phyloP scores from a whole-genome alignment of 257 asterid species.

The Paraleonurus japonicus region DNA sequence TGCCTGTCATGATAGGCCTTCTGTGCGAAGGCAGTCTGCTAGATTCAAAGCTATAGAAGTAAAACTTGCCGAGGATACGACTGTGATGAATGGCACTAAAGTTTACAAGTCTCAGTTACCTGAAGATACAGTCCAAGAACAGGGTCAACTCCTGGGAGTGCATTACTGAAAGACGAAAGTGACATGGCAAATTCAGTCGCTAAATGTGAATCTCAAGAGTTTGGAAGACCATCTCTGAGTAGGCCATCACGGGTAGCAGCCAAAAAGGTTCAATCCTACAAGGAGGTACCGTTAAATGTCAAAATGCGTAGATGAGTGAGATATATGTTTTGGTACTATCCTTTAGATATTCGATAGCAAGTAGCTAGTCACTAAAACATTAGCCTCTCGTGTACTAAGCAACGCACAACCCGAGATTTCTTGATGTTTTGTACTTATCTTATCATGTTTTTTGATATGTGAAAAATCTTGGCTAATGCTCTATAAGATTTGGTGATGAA shows the following conservation, averaged over 20 bases:
- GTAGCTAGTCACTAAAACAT: not conserved
- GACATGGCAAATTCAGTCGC: slow-evolving; percentile 18
- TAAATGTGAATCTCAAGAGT: slow-evolving; percentile 29
- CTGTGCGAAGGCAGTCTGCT: slow-evolving; percentile 59
- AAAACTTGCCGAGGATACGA: slow-evolving; percentile 30
- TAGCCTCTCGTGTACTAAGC: not conserved
- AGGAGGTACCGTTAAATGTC: slow-evolving; percentile 52
- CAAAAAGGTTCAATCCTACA: slow-evolving; percentile 66
- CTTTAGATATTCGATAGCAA: not conserved
- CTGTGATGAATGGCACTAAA: slow-evolving; percentile 25
- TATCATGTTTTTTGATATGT: not conserved
- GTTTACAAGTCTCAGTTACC: slow-evolving; percentile 9
- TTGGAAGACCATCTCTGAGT: slow-evolving; percentile 39
- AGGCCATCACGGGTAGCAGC: slow-evolving; percentile 74
- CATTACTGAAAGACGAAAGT: slow-evolving; percentile 23
- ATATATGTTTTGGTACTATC: not conserved
- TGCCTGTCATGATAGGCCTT: slow-evolving; percentile 35
- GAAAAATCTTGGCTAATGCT: not conserved
- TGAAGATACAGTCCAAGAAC: slow-evolving; percentile 31
- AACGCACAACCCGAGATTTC: not conserved
- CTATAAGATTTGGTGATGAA: not conserved
- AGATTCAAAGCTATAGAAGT: slow-evolving; percentile 44
- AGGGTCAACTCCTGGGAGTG: slow-evolving; percentile 25
- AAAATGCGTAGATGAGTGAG: slow-evolving; percentile 70
- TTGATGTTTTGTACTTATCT: not conserved